Evolutionary conservation across 169 alveolate species (phyloP).

Genomic region (Plasmodium inui): DNA sequence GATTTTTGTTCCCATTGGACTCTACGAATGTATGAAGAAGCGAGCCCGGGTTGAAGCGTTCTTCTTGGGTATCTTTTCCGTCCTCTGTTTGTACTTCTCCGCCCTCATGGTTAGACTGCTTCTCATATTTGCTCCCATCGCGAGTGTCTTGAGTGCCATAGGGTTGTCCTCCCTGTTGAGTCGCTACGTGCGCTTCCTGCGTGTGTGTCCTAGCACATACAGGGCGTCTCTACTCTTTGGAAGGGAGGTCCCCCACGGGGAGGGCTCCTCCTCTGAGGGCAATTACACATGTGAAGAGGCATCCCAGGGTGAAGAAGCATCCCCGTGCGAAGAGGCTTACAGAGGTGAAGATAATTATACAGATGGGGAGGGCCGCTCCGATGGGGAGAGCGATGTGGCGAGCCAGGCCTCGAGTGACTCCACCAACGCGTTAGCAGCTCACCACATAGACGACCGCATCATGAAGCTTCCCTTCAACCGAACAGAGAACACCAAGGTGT

Average conservation of each 20-base stretch:
- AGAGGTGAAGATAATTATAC: background rate
- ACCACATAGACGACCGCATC: background rate
- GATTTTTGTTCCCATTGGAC: constrained; percentile 77
- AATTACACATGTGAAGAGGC: background rate
- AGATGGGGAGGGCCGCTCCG: background rate
- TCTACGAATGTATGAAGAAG: constrained; percentile 69
- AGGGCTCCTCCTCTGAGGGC: background rate
- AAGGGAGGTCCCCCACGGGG: background rate
- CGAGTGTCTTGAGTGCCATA: constrained; percentile 94
- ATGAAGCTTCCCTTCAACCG: constrained; percentile 1
- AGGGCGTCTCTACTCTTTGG: background rate
- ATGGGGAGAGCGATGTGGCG: background rate
- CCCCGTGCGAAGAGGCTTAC: background rate
- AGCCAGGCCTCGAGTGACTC: background rate
- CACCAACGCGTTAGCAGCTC: background rate
- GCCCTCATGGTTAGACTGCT: constrained; percentile 98
- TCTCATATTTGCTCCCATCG: constrained; percentile 91
- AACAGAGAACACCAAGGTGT: background rate
- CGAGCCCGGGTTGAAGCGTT: constrained; percentile 47
- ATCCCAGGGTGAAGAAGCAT: no score
- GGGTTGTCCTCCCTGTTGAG: constrained; percentile 92
- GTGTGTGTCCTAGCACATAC: background rate
- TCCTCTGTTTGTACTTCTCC: constrained; percentile 75
- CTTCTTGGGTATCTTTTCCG: constrained; percentile 56
- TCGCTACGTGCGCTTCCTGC: constrained; percentile 49